Conservation (phyloP, 768 basidiomycete species). For the Russula sp. region DNA sequence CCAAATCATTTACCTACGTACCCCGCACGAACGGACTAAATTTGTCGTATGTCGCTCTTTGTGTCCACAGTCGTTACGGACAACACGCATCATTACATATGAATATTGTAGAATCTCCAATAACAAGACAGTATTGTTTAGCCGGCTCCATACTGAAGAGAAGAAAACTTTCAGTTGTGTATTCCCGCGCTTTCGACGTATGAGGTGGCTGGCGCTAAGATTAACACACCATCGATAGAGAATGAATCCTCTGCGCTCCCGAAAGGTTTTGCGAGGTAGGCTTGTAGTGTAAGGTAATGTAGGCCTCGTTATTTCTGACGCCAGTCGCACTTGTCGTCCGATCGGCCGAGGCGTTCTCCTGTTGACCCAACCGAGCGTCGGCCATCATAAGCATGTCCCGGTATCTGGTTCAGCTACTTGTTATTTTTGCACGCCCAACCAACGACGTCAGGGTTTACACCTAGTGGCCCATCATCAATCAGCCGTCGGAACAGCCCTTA, state of each 20-base stretch:
- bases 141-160: neutral
- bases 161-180: neutral
- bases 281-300: neutral
- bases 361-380: no score
- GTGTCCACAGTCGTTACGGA: constrained; percentile 9
- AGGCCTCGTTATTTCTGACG: no score
- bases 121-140: neutral
- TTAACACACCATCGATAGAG: neutral
- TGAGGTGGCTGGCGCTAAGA: neutral
- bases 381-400: no score
- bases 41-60: constrained; percentile 3
- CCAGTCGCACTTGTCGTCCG: no score
- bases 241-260: neutral
- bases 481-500: no score
- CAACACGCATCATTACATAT: constrained; percentile 1
- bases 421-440: no score
- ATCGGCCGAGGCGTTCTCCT: no score
- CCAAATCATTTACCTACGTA: constrained; percentile 2
- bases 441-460: no score
- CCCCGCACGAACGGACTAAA: constrained; percentile 5
- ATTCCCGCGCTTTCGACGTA: neutral
- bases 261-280: neutral
- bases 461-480: no score
- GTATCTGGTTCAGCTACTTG: no score
- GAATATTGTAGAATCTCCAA: constrained; percentile 11